Base-by-base conservation (phyloP, 495 filamentous ascomycete species). In the Podospora anserina region DNA sequence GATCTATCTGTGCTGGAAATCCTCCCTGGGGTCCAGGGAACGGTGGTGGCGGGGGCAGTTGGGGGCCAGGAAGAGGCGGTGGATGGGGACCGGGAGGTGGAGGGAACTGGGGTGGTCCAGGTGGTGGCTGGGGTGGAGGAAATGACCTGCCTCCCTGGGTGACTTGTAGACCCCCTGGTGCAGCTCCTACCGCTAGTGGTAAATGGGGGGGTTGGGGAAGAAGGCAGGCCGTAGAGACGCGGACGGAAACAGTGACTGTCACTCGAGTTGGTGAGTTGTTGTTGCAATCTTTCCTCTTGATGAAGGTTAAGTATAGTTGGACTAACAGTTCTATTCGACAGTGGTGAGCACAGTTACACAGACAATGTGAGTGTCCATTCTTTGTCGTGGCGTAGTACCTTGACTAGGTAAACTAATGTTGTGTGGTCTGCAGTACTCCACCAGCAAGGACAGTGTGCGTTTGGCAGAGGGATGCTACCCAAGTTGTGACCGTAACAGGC, bases 61-160 rank as follows among this genome's bases (percentile, higher is more conserved):
- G 59, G 16, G 59, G 59, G 16, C 4, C 19, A 7, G 59, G 59
- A 5, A 27, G 59, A 27, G 59, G 59, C 11, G 59, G 59, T 27
- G 19, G 27, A 27, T 20, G 59, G 11, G 34, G 16, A 3, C 16
- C 6, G 11, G 16, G 59, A 27, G 59, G 59, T 32, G 28, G 59
- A n/a, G 59, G n/a, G 20, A 27, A 27, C 56, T 20, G 59, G 59
- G 19, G 59, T 20, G 59, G 59, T 26, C 59, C 23, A 20, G 59
- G 59, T 23, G 55, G n/a, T 20, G 59, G 23, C 4, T 61, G 59
- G 59, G 59, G 59, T 18, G 20, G 59, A 61, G 28, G 23, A 32
- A 27, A 27, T 20, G 16, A 61, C 19, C 5, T 61, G 16, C 59
- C 59, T 5, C 23, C 59, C 11, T 61, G 59, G 59, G 28, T 61